Evolutionary conservation across 805 yeast species (phyloP).

Genomic region (Yamadazyma paraphyllophila): DNA sequence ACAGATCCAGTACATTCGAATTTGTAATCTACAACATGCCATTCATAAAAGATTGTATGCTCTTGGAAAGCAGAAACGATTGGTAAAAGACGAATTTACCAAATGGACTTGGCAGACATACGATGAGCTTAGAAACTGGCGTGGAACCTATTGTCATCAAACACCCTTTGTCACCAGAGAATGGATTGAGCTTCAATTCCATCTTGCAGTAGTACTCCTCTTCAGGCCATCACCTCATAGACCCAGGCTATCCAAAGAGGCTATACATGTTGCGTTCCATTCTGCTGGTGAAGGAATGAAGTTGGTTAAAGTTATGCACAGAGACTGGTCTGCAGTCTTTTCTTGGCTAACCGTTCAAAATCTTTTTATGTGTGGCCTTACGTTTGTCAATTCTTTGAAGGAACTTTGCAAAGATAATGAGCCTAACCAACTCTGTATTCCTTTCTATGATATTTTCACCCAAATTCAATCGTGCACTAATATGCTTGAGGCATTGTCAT

Average conservation of each 20-base stretch:
- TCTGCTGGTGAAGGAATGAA: constrained; percentile 16
- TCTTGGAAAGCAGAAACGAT: background rate
- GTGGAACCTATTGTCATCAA: constrained; percentile 8
- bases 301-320: constrained; percentile 14
- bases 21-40: constrained; percentile 12
- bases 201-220: constrained; percentile 13
- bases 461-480: constrained; percentile 14
- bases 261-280: constrained; percentile 14
- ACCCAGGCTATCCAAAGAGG: constrained; percentile 11
- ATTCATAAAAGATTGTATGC: constrained; percentile 12
- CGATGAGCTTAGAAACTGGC: constrained; percentile 14
- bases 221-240: constrained; percentile 16
- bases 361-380: constrained; percentile 16
- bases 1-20: constrained; percentile 13
- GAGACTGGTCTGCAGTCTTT: constrained; percentile 14
- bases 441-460: constrained; percentile 11
- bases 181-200: constrained; percentile 15
- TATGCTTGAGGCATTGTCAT: constrained; percentile 13
- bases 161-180: constrained; percentile 14
- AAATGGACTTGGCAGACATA: constrained; percentile 16
- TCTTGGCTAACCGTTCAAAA: constrained; percentile 16
- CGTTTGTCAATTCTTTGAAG: constrained; percentile 14
- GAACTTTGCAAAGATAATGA: constrained; percentile 8
- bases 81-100: constrained; percentile 1
- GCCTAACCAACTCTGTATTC: constrained; percentile 8